Evolutionary conservation across 257 asterid genomes (phyloP), one percentile per base, ranked within the genome.

Genomic region (Euphrasia confusa): DNA sequence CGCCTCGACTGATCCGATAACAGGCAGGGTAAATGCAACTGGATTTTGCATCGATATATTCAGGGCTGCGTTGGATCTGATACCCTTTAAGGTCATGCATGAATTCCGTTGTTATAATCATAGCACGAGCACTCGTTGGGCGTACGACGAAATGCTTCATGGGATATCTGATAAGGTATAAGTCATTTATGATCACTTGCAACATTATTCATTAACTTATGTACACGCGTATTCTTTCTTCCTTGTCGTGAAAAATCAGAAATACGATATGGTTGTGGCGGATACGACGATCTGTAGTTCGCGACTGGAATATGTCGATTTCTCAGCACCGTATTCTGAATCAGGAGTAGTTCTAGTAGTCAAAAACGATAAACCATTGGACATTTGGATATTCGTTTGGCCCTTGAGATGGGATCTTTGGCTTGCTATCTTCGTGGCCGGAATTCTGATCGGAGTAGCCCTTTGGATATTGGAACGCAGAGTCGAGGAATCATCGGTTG

Each of bases 341-440:
- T 65, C 88, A 12, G 79, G 81, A 63, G 71, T 70, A 4, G 58
- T 71, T 47, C 57, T 72, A 59, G 83, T 81, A 5, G 79, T 74
- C 2, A 74, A 55, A 59, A 58, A 68, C 54, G 60, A 55, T 59
- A 68, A 70, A 18, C 70, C 61, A 26, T 40, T 61, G 8, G 74
- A 72, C 65, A 65, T 73, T 61, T 78, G 78, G 84, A 54, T 60
- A 1, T 79, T 72, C 10, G 8, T 62, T 4, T 65, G 33, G 61
- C 80, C 82, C 4, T 53, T 82, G 30, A 66, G 74, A 1, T 63
- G 78, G 79, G 77, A 71, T 70, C 79, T 77, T 45, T 82, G 79
- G 83, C 27, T 74, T 6, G 52, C 80, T 1, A 72, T 79, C 5
- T 4, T 67, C 8, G 45, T 58, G 2, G 52, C 82, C 30, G 72